Base-by-base conservation (phyloP, 352 stramenopile species). In the Achlya hypogyna region DNA sequence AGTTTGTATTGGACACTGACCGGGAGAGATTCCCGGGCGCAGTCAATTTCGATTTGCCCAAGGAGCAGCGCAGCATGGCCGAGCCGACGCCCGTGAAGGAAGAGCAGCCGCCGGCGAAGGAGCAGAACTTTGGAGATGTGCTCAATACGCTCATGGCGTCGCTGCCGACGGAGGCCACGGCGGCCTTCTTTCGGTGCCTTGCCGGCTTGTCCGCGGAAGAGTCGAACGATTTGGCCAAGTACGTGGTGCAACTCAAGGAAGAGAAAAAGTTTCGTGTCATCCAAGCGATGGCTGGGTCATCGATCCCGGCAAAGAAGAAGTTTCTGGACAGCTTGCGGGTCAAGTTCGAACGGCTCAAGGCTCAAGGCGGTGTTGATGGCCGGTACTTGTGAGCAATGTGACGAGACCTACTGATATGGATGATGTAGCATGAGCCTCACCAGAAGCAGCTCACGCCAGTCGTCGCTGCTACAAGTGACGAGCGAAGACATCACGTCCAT, bases 201-300 rank as follows among this genome's bases (percentile, higher is more conserved):
- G 87, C 81, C 32, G 84, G 84, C 0, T 72, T 93, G 18, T 88
- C 81, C 29, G 78, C 84, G 0, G 73, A 76, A 25, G 84, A 93
- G 64, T 88, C 78, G 65, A 74, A 82, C 70, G 81, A 91, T 63
- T 77, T 93, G 45, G 89, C 82, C 49, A 78, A 80, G 49, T 89
- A 93, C 54, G 78, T 93, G 51, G 72, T 77, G 53, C 76, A 76
- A 49, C 75, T 93, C 65, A 81, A 84, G 27, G 78, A 84, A 38
- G 79, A 89, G 70, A 93, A 93, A 70, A 83, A 93, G 75, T 93
- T 88, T 69, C 84, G 84, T 35, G 84, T 93, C 62, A 90, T 93
- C 63, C 85, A 87, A 45, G 82, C 84, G 35, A 89, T 93, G 81
- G 82, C 81, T 59, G 83, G 91, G 69, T 83, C 79, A 22, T 85